Evolutionary conservation across 2,329 filamentous ascomycete species (phyloP).

Genomic region (Annulohypoxylon truncatum): DNA sequence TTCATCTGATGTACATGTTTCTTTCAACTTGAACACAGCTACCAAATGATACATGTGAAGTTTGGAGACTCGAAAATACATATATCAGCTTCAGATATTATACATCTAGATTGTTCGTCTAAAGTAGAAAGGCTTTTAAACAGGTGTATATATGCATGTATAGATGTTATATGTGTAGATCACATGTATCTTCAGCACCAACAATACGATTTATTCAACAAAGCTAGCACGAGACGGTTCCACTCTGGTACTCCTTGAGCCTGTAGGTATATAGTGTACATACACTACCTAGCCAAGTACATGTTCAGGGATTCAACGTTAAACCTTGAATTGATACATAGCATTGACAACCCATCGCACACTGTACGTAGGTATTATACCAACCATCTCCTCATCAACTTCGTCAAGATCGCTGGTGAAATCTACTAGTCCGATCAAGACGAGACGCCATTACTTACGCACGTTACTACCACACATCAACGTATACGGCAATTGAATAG

Average conservation of each 20-base stretch:
- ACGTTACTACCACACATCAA: not conserved
- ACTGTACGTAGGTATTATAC: constrained; percentile 2
- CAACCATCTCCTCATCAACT: constrained; percentile 9
- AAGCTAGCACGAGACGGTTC: not conserved
- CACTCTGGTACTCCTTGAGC: not conserved
- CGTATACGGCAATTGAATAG: constrained; percentile 12
- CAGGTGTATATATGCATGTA: too few relatives aligned
- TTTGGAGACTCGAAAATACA: too few relatives aligned
- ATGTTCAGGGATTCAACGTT: not conserved
- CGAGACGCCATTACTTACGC: not conserved
- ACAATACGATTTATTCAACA: too few relatives aligned
- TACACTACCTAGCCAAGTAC: not conserved
- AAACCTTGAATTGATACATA: not conserved
- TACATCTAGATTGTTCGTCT: too few relatives aligned
- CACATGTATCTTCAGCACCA: too few relatives aligned
- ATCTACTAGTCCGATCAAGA: constrained; percentile 2
- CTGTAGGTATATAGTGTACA: not conserved
- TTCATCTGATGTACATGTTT: too few relatives aligned
- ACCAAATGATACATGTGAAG: too few relatives aligned
- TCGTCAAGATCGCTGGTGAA: constrained; percentile 8
- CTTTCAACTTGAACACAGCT: too few relatives aligned
- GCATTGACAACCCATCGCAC: not conserved
- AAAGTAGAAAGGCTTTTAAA: too few relatives aligned
- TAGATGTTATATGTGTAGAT: too few relatives aligned
- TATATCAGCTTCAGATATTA: too few relatives aligned